Percentiles rank a stretch among this genome's conserved stretches.
Evolutionary conservation across 805 yeast species (phyloP).

Genomic region (Starmerella geochares): DNA sequence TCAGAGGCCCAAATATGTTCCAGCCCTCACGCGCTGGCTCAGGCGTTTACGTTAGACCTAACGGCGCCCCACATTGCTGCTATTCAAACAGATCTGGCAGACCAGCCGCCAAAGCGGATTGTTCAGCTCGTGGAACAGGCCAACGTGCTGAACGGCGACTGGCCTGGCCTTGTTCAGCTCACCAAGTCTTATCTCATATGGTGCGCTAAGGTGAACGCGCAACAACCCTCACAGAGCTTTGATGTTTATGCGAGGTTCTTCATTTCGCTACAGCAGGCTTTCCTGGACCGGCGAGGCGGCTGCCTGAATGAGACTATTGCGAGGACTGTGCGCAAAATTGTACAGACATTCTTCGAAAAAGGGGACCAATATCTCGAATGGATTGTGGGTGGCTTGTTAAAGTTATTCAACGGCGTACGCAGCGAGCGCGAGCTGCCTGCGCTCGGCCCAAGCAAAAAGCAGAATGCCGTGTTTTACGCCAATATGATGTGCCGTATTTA

Average conservation of each 20-base stretch:
- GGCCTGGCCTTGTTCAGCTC: constrained; percentile 42
- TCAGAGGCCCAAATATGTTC: constrained; percentile 10
- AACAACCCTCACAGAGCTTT: constrained; percentile 41
- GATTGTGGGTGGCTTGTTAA: constrained; percentile 46
- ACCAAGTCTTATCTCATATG: constrained; percentile 40
- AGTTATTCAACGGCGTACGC: constrained; percentile 51
- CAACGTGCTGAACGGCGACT: constrained; percentile 32
- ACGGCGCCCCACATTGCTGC: constrained; percentile 32
- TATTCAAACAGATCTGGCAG: constrained; percentile 32
- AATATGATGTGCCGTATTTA: constrained; percentile 47
- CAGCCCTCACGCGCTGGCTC: constrained; percentile 17
- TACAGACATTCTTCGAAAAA: constrained; percentile 9
- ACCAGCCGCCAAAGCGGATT: constrained; percentile 20
- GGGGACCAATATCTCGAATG: constrained; percentile 30
- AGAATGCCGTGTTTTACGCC: constrained; percentile 45
- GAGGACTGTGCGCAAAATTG: constrained; percentile 7
- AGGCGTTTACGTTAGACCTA: constrained; percentile 29
- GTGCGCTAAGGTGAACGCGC: constrained; percentile 44
- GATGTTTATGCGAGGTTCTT: constrained; percentile 43
- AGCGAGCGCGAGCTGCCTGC: constrained; percentile 35
- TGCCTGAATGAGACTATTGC: constrained; percentile 21
- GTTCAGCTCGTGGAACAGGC: constrained; percentile 26
- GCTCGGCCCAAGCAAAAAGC: constrained; percentile 34
- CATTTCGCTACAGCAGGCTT: constrained; percentile 36
- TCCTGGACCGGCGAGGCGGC: constrained; percentile 29